Percentiles rank a stretch among this genome's conserved stretches.
phyloP scores from a whole-genome alignment of 1,139 yeast species.

The Nakaseomyces uthaithaninus region DNA sequence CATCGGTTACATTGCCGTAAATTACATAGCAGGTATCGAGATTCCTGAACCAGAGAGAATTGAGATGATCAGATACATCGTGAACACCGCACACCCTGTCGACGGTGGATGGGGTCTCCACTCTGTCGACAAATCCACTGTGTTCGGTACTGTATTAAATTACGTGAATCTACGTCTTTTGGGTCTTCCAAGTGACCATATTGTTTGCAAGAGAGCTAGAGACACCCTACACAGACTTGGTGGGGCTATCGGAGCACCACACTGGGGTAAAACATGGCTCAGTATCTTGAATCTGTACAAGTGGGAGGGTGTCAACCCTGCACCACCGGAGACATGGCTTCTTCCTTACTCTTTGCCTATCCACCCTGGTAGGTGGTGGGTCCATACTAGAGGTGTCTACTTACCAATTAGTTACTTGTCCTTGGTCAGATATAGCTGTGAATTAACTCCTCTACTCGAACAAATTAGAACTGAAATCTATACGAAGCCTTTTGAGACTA shows the following conservation, averaged over 20 bases:
- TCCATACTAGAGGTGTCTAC: constrained; percentile 90
- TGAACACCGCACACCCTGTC: constrained; percentile 87
- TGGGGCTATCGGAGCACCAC: constrained; percentile 86
- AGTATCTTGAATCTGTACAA: constrained; percentile 70
- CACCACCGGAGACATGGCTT: constrained; percentile 93
- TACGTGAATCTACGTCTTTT: constrained; percentile 70
- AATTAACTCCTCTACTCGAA: constrained; percentile 53
- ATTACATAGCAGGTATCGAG: constrained; percentile 58
- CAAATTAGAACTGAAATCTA: constrained; percentile 75
- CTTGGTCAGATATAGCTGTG: constrained; percentile 48
- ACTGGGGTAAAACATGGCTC: constrained; percentile 97
- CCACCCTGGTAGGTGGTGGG: constrained; percentile 99
- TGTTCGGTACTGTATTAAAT: constrained; percentile 87
- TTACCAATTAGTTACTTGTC: constrained; percentile 79
- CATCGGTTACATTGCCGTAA: constrained; percentile 74
- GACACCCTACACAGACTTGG: constrained; percentile 62
- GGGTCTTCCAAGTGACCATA: constrained; percentile 68
- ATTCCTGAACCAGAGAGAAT: constrained; percentile 58
- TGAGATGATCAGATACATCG: constrained; percentile 76
- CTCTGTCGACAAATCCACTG: constrained; percentile 83
- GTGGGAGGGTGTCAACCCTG: constrained; percentile 98
- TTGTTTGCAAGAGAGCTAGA: constrained; percentile 74
- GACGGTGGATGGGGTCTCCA: constrained; percentile 99
- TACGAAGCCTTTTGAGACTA: constrained; percentile 50
- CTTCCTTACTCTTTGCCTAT: constrained; percentile 73